phyloP scores from a whole-genome alignment of 2,329 filamentous ascomycete genomes.

The Pseudogymnoascus sp. region DNA sequence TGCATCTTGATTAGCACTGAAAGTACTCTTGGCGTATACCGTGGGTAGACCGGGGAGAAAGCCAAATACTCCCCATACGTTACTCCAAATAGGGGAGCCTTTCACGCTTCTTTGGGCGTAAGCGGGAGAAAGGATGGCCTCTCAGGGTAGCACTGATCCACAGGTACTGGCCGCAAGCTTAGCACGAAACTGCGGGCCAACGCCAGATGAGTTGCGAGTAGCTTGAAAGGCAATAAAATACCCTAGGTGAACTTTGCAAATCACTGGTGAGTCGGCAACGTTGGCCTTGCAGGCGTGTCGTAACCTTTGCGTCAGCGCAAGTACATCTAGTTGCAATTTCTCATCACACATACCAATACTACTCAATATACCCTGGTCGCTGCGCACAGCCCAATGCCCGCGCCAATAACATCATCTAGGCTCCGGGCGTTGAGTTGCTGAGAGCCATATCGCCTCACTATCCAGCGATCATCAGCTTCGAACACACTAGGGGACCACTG shows the following conservation, averaged over 20 bases:
- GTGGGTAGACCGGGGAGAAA: conserved; percentile 3
- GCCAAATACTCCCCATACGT: not conserved
- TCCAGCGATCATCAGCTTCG: not conserved
- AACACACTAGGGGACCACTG: not conserved
- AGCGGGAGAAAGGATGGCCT: not conserved
- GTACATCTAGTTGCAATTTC: not conserved
- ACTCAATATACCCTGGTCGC: not conserved
- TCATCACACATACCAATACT: not conserved
- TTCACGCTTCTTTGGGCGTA: not conserved
- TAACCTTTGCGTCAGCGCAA: not conserved
- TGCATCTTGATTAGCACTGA: not conserved
- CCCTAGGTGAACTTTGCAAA: not conserved
- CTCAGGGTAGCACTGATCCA: conserved; percentile 5
- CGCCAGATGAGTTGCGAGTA: not conserved
- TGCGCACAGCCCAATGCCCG: not conserved
- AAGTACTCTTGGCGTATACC: conserved; percentile 3
- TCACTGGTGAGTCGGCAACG: not conserved
- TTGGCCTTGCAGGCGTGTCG: not conserved
- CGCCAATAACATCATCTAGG: not conserved
- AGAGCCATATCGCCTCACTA: not conserved
- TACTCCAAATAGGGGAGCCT: not conserved
- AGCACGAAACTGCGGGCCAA: not conserved
- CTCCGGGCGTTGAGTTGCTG: not conserved
- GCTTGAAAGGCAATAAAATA: conserved; percentile 3
- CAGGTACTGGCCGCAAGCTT: not conserved